Base-by-base conservation (phyloP, 2,329 filamentous ascomycete genomes). In the Phyllosticta citribraziliensis region DNA sequence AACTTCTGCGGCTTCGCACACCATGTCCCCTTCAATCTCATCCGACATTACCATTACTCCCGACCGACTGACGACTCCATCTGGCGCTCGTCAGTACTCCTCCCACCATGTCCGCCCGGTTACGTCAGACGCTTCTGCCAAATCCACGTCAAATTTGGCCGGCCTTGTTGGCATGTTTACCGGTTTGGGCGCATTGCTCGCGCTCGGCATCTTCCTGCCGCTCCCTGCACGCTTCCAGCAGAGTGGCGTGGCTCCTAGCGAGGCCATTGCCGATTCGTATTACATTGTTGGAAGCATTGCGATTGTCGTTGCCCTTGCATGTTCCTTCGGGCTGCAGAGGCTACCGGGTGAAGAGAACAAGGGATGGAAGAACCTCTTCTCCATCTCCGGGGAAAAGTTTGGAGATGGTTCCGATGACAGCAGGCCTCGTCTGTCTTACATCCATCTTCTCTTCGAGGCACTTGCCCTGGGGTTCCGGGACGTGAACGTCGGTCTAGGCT, bases 141-240 rank as follows among this genome's bases (percentile, higher is more conserved):
- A 72, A 51, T 80, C 81, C 8, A 83, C 82, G 30, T 82, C 82
- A 47, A 80, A 84, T 64, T 81, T 99, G 25, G 93, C 94, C 17
- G 94, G 94, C 0, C 85, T 92, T 57, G 94, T 99, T 5, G 94
- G 94, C 4, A 79, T 96, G 62, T 96, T 95, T 71, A 96, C 94
- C 8, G 94, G 94, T 24, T 90, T 89, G 68, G 94, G 94, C 63
- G 94, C 94, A 14, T 80, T 99, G 5, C 81, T 99, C 4, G 91
- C 94, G 11, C 78, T 99, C 30, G 75, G 80, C 0, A 69, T 94
- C 35, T 97, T 99, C 70, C 80, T 99, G 14, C 94, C 93, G 5
- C 81, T 99, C 19, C 94, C 94, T 0, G 88, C 91, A 2, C 82
- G 82, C 35, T 95, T 97, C 70, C 84, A 87, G 68, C 79, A 86